Base-by-base conservation (phyloP, 768 basidiomycete species). In the Vararia minispora region DNA sequence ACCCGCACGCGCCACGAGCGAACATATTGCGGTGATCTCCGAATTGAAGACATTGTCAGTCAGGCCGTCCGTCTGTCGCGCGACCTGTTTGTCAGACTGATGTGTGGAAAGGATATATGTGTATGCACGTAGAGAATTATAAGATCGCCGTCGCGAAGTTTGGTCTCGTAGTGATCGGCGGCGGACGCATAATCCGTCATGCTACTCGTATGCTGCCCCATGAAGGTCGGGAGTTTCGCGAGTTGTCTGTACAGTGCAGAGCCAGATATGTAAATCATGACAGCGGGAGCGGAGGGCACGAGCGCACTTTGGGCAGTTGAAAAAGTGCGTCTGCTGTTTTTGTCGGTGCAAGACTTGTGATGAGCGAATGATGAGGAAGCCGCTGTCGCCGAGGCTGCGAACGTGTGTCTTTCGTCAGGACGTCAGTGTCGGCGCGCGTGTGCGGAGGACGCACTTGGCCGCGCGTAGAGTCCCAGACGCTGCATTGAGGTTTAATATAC, bases 331-430 rank as follows among this genome's bases (percentile, higher is more conserved):
- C 45, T 68, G 66, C 4, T 61, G 42, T 24, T 40, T 40, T 45
- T 66, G 63, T 39, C 54, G 44, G 53, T 85, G 65, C 30, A 79
- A 61, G 21, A 85, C 63, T 11, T 74, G 64, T 18, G 77, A 76
- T 12, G 76, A 72, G 25, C 84, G 76, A 41, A 84, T 71, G 32
- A 85, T 74, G 44, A 71, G 64, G 54, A 74, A 85, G 6, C 82
- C 82, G 41, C 82, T 85, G 55, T 86, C 82, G n/a, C 82, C 82
- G 47, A 86, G 61, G 53, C 82, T 86, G 40, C 33, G 41, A 44
- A 31, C 20, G 34, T 12, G 14, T 25, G 40, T 20, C 22, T 45
- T 40, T 30, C 42, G 33, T 37, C 31, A 26, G 37, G 32, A 35
- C 28, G 34, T 31, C 9, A 18, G 22, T 17, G 28, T 30, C 24